A percentile compares a stretch with the other conserved stretches of the same genome.
Conservation (phyloP, 2,329 filamentous ascomycete genomes). For the Fusarium sambucinum region DNA sequence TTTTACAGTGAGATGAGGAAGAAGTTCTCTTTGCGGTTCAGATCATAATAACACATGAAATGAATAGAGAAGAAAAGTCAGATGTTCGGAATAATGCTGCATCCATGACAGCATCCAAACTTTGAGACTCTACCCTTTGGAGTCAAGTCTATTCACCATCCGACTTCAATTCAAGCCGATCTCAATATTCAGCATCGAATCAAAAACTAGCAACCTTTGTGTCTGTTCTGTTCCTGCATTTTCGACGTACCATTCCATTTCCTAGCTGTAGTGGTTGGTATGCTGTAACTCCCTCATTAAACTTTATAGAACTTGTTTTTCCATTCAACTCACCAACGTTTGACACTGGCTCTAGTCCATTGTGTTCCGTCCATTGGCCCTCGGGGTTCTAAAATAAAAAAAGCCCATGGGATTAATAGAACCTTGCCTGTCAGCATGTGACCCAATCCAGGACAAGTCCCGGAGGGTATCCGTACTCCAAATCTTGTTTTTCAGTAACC, state of each 20-base stretch:
- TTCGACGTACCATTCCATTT: conserved; percentile 18
- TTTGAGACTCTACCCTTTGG: background rate
- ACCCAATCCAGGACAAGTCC: conserved; percentile 2
- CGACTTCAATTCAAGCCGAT: background rate
- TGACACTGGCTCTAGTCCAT: conserved; percentile 14
- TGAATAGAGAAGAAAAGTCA: background rate
- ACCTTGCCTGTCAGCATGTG: conserved; percentile 24
- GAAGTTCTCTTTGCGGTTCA: background rate
- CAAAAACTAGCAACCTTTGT: background rate
- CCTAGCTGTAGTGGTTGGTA: conserved; percentile 20
- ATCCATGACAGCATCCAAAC: background rate
- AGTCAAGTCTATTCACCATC: background rate
- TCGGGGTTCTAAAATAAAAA: conserved; percentile 4
- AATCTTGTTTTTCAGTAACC: background rate
- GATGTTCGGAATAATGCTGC: background rate
- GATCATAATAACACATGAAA: background rate
- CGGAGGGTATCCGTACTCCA: conserved; percentile 6
- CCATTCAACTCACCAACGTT: background rate
- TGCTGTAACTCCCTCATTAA: background rate
- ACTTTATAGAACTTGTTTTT: conserved; percentile 20
- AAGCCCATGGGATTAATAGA: background rate
- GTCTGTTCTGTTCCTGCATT: conserved; percentile 32
- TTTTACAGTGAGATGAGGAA: background rate
- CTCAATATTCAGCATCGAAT: conserved; percentile 2
- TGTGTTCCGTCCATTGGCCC: conserved; percentile 14